These are phyloP conservation scores for Citrus hindsii DNA, from an alignment of 345 rosid species.

Conservation along the genomic window DNA sequence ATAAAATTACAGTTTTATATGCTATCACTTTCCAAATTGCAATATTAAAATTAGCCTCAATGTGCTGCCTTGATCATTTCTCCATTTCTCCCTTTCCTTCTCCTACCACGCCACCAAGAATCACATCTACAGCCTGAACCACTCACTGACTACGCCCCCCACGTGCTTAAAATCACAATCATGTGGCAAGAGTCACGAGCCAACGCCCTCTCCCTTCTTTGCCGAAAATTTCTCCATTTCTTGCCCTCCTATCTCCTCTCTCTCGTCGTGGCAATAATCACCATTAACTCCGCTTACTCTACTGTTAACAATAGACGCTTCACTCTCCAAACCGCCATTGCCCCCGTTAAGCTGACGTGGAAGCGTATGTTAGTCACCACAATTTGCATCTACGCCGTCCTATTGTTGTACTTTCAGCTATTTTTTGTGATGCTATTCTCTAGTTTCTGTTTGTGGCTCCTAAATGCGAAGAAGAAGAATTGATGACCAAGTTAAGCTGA, in stretches of 20 bases:
- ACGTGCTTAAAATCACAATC: slow-evolving; percentile 62
- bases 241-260: slow-evolving; percentile 58
- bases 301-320: slow-evolving; percentile 23
- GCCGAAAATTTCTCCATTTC: slow-evolving; percentile 37
- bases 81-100: too few species aligned
- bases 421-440: neutral
- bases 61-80: too few species aligned
- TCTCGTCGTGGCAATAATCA: slow-evolving; percentile 34
- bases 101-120: neutral
- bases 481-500: too few species aligned
- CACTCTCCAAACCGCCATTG: slow-evolving; percentile 22
- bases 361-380: slow-evolving; percentile 47
- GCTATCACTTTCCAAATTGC: too few species aligned
- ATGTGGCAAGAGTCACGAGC: slow-evolving; percentile 64
- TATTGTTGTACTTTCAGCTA: slow-evolving; percentile 36
- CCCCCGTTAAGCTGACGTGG: slow-evolving; percentile 35
- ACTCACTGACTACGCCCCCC: slow-evolving; percentile 41
- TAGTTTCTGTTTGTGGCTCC: too few species aligned
- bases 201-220: slow-evolving; percentile 52
- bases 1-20: too few species aligned
- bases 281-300: slow-evolving; percentile 31
- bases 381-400: slow-evolving; percentile 38
- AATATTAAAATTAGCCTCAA: too few species aligned
- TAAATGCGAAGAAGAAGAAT: too few species aligned
- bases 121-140: slow-evolving; percentile 57